Base-by-base conservation (phyloP, 768 basidiomycete genomes). In the Podaxis mareebaensis region DNA sequence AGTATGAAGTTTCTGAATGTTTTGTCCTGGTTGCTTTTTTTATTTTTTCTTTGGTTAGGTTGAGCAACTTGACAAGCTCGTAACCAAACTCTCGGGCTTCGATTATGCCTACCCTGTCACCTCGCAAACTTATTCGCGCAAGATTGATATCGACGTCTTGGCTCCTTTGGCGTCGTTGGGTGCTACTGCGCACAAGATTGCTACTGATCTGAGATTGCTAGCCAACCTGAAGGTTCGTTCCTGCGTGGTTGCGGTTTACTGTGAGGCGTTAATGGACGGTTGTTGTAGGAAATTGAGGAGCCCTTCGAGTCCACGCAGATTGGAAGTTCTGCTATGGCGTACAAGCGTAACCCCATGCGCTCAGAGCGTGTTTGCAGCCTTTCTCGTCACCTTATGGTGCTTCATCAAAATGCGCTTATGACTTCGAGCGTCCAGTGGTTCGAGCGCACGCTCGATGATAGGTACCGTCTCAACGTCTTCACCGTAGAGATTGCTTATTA, bases 321-420 rank as follows among this genome's bases (percentile, higher is more conserved):
- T 67, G 97, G 97, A 6, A 92, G 91, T 10, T 94, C 91, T 0
- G 95, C 95, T 0, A 99, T 99, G 96, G 96, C 96, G 8, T 99
- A 99, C 86, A 98, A 99, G 79, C 87, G 96, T 60, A 99, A 99
- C 77, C 97, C 97, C 6, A 99, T 99, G 97, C 93, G 97, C 62
- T 96, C 88, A 61, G 97, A 99, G 77, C 91, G 97, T 44, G 91
- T 97, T 51, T 99, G 97, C 83, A 95, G 92, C 70, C 86, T 99
- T 58, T 83, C 96, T n/a, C 83, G 97, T 60, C 97, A 99, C 77
- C 79, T 99, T 55, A 97, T 97, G 95, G 87, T 90, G 17, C 82
- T 99, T 64, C 96, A 96, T 70, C 95, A 98, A 75, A 98, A 99
- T 76, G 90, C 95, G 38, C 83, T 98, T 58, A 95, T 96, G 91